Conservation (phyloP, 495 filamentous ascomycete genomes). For the Hypoxylon cercidicola region DNA sequence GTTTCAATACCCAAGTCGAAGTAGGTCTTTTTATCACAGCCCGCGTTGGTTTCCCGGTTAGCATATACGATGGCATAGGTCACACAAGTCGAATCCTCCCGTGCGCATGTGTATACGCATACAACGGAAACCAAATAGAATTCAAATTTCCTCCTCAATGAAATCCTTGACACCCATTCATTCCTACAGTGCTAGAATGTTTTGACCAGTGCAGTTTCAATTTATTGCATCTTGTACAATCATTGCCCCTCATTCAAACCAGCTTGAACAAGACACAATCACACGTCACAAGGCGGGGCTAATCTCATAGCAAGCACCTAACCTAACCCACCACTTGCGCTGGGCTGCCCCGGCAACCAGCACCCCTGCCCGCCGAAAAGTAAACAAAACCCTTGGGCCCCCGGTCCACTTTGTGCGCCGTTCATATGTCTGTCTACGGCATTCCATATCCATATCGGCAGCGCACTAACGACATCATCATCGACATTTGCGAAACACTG, state of each 20-base stretch:
- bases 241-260: not conserved
- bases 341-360: conserved; percentile 25
- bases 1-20: too few species aligned
- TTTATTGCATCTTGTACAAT: not conserved
- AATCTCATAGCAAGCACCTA: not conserved
- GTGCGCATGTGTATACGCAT: too few species aligned
- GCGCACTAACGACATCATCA: conserved; percentile 47
- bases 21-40: too few species aligned
- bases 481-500: conserved; percentile 56
- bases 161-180: too few species aligned
- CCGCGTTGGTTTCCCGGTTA: too few species aligned
- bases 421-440: conserved; percentile 44
- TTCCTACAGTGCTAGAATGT: too few species aligned
- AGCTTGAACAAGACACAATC: not conserved
- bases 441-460: conserved; percentile 37
- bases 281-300: conserved; percentile 34
- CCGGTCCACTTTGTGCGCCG: conserved; percentile 1
- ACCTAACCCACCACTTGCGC: not conserved
- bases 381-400: conserved; percentile 30
- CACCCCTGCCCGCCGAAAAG: conserved; percentile 10
- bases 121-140: too few species aligned
- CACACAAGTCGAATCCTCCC: too few species aligned
- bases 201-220: not conserved
- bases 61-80: too few species aligned
- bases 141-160: too few species aligned